phyloP scores from a whole-genome alignment of 2,329 filamentous ascomycete species.

The Calonectria crousiana region DNA sequence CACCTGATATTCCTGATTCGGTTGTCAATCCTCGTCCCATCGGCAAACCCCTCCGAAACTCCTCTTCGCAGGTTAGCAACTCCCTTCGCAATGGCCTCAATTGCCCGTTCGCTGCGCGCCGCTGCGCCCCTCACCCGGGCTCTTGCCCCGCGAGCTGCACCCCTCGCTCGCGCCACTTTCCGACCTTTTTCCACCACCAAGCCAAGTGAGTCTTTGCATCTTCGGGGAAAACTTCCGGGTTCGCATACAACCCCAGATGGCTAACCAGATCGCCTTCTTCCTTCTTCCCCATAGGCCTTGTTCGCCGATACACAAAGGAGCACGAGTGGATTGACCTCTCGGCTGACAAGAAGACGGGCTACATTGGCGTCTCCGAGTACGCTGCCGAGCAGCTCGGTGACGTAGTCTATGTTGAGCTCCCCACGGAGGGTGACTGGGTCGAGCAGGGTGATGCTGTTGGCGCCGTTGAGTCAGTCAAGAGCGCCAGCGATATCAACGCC shows the following conservation, averaged over 20 bases:
- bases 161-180: conserved; percentile 57
- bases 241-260: neutral
- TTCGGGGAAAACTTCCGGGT: conserved; percentile 14
- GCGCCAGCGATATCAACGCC: conserved; percentile 95
- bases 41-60: conserved; percentile 25
- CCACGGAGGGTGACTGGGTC: conserved; percentile 74
- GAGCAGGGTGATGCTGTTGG: conserved; percentile 86
- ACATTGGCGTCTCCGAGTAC: conserved; percentile 88
- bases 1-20: conserved; percentile 24
- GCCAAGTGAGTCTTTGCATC: conserved; percentile 48
- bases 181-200: conserved; percentile 55
- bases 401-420: conserved; percentile 97
- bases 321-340: conserved; percentile 98
- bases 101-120: conserved; percentile 67
- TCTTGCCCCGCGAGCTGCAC: conserved; percentile 53
- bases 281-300: conserved; percentile 59
- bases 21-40: conserved; percentile 15
- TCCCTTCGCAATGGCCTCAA: conserved; percentile 67
- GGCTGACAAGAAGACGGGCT: conserved; percentile 84
- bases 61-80: conserved; percentile 13
- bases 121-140: conserved; percentile 60
- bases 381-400: conserved; percentile 94
- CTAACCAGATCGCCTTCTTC: neutral
- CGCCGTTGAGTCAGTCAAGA: conserved; percentile 98
- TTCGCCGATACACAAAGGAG: conserved; percentile 93